Evolutionary conservation across 75 land plant species (phyloP).

Genomic region (Pinus tabuliformis): DNA sequence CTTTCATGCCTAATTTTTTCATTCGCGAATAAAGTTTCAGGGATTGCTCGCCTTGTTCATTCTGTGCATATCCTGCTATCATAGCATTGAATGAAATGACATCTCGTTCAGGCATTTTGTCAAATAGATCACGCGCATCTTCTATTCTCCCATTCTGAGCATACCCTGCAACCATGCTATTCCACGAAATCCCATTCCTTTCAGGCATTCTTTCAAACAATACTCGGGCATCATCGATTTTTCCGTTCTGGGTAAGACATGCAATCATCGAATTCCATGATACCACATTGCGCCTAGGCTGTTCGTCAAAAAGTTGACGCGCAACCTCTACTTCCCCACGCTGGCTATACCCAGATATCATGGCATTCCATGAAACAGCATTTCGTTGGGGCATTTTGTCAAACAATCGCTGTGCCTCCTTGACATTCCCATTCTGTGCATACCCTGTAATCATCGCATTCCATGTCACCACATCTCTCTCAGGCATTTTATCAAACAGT

Average conservation of each 20-base stretch:
- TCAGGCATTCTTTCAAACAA: constrained; percentile 5
- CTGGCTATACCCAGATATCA: background rate
- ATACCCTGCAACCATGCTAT: constrained; percentile 7
- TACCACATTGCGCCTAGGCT: background rate
- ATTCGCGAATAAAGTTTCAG: constrained; percentile 35
- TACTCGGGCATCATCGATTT: background rate
- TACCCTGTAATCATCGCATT: constrained; percentile 8
- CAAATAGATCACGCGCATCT: constrained; percentile 33
- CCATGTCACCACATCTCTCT: background rate
- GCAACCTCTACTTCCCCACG: background rate
- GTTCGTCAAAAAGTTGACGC: background rate
- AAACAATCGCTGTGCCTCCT: background rate
- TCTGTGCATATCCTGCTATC: constrained; percentile 27
- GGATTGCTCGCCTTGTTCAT: constrained; percentile 22
- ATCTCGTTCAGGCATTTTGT: constrained; percentile 38
- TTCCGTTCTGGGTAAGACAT: background rate
- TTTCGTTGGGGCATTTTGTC: background rate
- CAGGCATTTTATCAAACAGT: constrained; percentile 8
- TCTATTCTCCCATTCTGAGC: constrained; percentile 11
- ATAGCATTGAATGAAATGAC: constrained; percentile 51
- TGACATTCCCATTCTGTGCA: background rate
- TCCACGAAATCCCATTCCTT: constrained; percentile 5
- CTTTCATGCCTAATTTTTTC: constrained; percentile 28
- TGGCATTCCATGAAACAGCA: background rate
- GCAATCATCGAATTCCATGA: constrained; percentile 8